Conservation (phyloP, 2,329 filamentous ascomycete genomes). For the Phaeosphaeria sp. region DNA sequence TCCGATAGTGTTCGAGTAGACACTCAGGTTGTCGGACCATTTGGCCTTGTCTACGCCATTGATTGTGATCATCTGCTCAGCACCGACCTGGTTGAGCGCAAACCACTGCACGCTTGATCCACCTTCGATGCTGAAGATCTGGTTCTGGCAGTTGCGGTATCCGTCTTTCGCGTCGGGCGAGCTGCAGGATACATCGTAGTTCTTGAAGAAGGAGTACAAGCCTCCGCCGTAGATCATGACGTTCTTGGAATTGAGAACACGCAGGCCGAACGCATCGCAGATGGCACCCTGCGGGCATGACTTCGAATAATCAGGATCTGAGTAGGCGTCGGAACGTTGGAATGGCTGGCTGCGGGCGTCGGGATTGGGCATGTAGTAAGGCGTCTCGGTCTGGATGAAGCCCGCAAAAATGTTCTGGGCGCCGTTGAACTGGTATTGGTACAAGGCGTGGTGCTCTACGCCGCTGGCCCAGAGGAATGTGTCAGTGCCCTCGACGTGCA, state of each 20-base stretch:
- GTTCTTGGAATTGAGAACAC: conserved; percentile 64
- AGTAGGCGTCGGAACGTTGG: conserved; percentile 58
- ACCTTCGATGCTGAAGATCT: conserved; percentile 59
- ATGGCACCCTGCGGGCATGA: conserved; percentile 26
- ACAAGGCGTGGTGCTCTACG: conserved; percentile 66
- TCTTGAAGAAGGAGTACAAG: conserved; percentile 73
- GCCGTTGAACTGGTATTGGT: conserved; percentile 84
- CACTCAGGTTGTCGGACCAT: conserved; percentile 57
- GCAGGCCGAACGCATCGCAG: conserved; percentile 66
- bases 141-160: conserved; percentile 55
- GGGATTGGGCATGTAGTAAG: conserved; percentile 83
- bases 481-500: conserved; percentile 69
- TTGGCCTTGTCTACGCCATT: conserved; percentile 53
- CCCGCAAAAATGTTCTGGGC: conserved; percentile 82
- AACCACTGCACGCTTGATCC: conserved; percentile 52
- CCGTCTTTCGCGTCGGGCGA: conserved; percentile 35
- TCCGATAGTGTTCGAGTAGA: conserved; percentile 45
- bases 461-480: conserved; percentile 70
- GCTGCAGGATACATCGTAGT: conserved; percentile 59
- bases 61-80: conserved; percentile 55
- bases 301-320: conserved; percentile 73
- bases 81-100: conserved; percentile 57
- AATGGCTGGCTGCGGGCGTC: conserved; percentile 71
- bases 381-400: conserved; percentile 88
- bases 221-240: conserved; percentile 70